Evolutionary conservation across 106 monocot genomes (phyloP).

Genomic region (Allium sativum): DNA sequence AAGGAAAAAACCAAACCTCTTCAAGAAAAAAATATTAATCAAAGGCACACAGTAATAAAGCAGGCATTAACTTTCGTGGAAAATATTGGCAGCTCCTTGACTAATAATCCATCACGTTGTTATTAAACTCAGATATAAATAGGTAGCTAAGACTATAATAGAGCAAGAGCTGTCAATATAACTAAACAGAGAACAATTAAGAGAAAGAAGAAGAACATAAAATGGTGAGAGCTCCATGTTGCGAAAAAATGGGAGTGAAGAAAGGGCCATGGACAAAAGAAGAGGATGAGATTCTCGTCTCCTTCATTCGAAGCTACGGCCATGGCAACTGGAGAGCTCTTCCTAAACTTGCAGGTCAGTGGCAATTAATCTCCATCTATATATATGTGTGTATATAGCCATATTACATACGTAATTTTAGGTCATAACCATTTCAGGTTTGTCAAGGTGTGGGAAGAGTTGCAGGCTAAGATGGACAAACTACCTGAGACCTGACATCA

Average conservation of each 20-base stretch:
- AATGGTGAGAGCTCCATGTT: slow-evolving; percentile 8
- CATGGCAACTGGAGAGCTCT: slow-evolving; percentile 7
- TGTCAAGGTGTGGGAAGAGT: slow-evolving; percentile 55
- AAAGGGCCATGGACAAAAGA: slow-evolving; percentile 5
- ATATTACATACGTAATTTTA: neutral
- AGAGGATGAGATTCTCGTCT: slow-evolving; percentile 1
- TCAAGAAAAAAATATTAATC: too few relatives aligned
- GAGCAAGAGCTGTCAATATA: neutral
- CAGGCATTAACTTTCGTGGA: neutral
- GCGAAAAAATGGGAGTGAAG: slow-evolving; percentile 9
- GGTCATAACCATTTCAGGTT: neutral
- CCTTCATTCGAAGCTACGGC: neutral
- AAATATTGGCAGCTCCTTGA: neutral
- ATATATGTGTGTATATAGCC: neutral
- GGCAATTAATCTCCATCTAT: too few relatives aligned
- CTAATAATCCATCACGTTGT: neutral
- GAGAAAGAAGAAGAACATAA: neutral
- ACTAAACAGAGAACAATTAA: too few relatives aligned
- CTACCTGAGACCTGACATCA: slow-evolving; percentile 12
- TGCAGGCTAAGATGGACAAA: slow-evolving; percentile 60
- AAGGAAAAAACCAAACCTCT: too few relatives aligned
- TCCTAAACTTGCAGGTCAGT: slow-evolving; percentile 1
- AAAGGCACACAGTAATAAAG: too few relatives aligned
- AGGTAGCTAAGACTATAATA: neutral
- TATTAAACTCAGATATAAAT: neutral